Evolutionary conservation across 169 alveolate genomes (phyloP).

Genomic region (Plasmodium chabaudi): DNA sequence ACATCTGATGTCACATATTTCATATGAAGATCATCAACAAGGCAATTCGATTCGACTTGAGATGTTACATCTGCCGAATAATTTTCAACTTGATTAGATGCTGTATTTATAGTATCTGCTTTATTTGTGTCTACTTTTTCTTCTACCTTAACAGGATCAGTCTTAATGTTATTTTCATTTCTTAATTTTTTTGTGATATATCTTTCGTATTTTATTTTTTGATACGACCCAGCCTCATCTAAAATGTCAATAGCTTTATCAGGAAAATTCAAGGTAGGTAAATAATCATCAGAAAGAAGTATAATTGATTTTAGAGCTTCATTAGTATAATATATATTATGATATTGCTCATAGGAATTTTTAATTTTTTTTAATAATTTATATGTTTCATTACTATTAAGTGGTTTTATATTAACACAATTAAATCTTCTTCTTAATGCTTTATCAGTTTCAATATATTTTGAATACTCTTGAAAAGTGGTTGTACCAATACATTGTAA

Average conservation of each 20-base stretch:
- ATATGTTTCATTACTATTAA: slow-evolving; percentile 83
- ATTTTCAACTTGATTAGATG: not conserved
- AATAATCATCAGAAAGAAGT: slow-evolving; percentile 78
- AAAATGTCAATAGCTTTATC: slow-evolving; percentile 90
- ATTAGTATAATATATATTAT: slow-evolving; percentile 85
- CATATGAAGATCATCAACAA: slow-evolving; percentile 46
- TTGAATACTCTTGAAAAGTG: slow-evolving; percentile 83
- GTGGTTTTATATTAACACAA: slow-evolving; percentile 88
- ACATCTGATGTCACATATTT: slow-evolving; percentile 76
- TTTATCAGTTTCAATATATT: slow-evolving; percentile 87
- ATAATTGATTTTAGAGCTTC: slow-evolving; percentile 82
- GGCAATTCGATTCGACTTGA: not conserved
- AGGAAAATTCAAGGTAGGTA: slow-evolving; percentile 86
- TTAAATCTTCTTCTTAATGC: slow-evolving; percentile 92
- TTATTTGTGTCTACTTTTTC: not conserved
- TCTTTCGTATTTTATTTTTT: slow-evolving; percentile 82
- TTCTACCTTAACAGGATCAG: not conserved
- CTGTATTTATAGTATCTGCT: not conserved
- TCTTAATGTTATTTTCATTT: not conserved
- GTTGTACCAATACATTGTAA: slow-evolving; percentile 87
- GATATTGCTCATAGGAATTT: slow-evolving; percentile 86
- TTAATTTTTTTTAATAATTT: slow-evolving; percentile 86
- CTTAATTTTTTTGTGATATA: slow-evolving; percentile 26
- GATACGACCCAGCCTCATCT: slow-evolving; percentile 91
- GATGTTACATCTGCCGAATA: not conserved